Evolutionary conservation across 1,284 basidiomycete species (phyloP), one percentile per base, ranked within the genome.

Genomic region (Serendipita sp.): DNA sequence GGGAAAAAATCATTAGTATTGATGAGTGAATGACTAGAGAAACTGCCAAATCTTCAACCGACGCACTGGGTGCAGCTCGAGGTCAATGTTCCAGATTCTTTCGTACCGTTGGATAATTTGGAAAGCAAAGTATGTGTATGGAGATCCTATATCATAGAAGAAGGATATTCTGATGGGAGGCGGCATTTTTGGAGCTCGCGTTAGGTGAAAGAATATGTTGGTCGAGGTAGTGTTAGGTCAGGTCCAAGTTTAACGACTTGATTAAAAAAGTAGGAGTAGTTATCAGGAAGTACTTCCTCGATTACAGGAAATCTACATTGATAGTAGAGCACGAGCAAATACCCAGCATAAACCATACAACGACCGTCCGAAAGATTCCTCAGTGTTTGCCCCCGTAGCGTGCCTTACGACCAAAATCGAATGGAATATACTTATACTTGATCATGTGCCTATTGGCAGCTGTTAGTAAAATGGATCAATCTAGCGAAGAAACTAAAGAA

Each of bases 401-500:
- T 64, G 84, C 79, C 75, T 94, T 94, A 68, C 91, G 83, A 15
- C 92, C 92, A 67, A 94, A 80, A 71, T 95, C 92, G 74, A 93
- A 95, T 41, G 92, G 92, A 63, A 95, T 76, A 74, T 92, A 95
- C 73, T 91, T 93, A 79, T 98, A 97, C 75, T 95, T 95, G 79
- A 96, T 90, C 95, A 98, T 98, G 75, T 98, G 95, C 70, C 92
- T 94, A 72, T 8, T 49, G 60, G 32, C 44, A 41, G 8, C 6
- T 6, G 29, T 49, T n/a, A 49, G 45, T 22, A 49, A 4, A 58
- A 30, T 8, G 29, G 10, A 32, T 58, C n/a, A 32, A 32, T 58
- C n/a, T 44, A 60, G 53, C 49, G 41, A 50, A 30, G 60, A 53
- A 47, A 61, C 26, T 22, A 26, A 29, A 43, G 44, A n/a, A 1